phyloP scores from a whole-genome alignment of 2,329 filamentous ascomycete species.

The Pseudogymnoascus sp. region DNA sequence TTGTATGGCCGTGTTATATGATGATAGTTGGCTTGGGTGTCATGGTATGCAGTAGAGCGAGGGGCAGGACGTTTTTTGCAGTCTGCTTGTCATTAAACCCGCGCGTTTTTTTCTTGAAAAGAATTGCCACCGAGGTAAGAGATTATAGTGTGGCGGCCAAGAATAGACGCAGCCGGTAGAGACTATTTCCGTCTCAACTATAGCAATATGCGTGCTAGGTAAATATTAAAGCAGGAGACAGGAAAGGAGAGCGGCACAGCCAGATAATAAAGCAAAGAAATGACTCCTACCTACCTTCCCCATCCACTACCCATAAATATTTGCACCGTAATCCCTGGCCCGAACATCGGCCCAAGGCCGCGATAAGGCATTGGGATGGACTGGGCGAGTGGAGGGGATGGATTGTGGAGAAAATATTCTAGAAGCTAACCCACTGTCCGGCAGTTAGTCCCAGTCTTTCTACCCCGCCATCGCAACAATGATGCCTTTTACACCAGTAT shows the following conservation, averaged over 20 bases:
- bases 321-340: background rate
- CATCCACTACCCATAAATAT: background rate
- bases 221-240: background rate
- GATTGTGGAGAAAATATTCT: background rate
- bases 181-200: background rate
- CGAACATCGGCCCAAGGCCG: conserved; percentile 1
- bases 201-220: background rate
- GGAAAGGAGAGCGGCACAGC: background rate
- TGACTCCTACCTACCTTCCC: background rate
- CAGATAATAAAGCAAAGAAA: background rate
- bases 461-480: background rate
- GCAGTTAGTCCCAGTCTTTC: background rate
- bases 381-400: background rate
- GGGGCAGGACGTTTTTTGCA: background rate
- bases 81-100: conserved; percentile 1
- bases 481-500: background rate
- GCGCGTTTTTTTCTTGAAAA: background rate
- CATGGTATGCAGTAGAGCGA: background rate
- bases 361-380: background rate
- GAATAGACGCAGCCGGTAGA: background rate
- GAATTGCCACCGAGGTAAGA: background rate
- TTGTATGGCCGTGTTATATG: background rate
- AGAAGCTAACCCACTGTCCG: background rate
- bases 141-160: background rate
- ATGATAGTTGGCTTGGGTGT: background rate